These are phyloP conservation scores for Curvularia verruculosa DNA, from an alignment of 2,329 filamentous ascomycete genomes.

Conservation along the genomic window DNA sequence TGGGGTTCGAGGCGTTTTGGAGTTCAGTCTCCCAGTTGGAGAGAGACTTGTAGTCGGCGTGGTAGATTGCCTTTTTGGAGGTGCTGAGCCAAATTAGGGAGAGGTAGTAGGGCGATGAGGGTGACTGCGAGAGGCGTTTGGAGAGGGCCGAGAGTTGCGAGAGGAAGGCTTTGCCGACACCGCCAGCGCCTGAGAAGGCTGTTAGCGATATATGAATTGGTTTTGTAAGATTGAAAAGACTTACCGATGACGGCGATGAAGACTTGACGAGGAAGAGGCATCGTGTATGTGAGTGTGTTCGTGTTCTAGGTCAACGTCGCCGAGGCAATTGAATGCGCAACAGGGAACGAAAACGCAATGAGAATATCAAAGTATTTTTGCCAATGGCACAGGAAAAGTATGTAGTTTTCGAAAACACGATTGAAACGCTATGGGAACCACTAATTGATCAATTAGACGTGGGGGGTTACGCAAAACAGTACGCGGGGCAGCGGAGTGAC, in stretches of 20 bases:
- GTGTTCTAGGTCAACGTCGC: neutral
- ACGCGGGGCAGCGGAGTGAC: conserved; percentile 28
- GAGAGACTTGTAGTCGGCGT: conserved; percentile 71
- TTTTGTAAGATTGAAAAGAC: conserved; percentile 3
- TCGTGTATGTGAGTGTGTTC: conserved; percentile 28
- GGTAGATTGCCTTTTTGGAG: conserved; percentile 81
- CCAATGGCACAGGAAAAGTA: neutral
- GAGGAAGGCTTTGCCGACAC: conserved; percentile 91
- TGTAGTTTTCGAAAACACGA: neutral
- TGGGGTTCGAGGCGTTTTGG: conserved; percentile 66
- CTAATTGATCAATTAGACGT: conserved; percentile 18
- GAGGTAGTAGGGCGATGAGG: conserved; percentile 69
- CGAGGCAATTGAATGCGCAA: conserved; percentile 6
- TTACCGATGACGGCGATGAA: conserved; percentile 57
- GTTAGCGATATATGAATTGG: conserved; percentile 14
- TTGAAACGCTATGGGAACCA: conserved; percentile 15
- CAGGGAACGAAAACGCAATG: neutral
- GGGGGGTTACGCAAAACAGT: conserved; percentile 26
- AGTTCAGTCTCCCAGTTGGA: conserved; percentile 67
- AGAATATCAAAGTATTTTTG: neutral
- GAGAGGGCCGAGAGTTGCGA: conserved; percentile 75
- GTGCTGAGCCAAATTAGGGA: conserved; percentile 84
- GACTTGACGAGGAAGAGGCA: conserved; percentile 53
- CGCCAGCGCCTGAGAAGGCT: conserved; percentile 73
- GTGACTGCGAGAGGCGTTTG: conserved; percentile 60